Evolutionary conservation across 1,139 yeast genomes (phyloP), one percentile per base, ranked within the genome.

Genomic region (Tardiomyces blankii): DNA sequence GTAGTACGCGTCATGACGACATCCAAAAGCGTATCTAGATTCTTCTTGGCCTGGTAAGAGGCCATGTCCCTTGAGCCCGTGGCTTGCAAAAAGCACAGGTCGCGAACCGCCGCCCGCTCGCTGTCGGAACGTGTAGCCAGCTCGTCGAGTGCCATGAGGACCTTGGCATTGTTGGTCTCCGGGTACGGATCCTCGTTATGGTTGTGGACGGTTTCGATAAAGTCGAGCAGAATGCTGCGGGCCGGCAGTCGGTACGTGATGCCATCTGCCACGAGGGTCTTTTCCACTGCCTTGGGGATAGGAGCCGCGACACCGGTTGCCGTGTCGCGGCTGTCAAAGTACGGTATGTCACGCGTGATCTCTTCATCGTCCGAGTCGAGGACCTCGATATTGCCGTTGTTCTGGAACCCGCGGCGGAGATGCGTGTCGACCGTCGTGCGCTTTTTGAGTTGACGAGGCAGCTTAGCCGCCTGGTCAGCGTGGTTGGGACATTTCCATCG

Each of bases 401-500:
- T 80, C 32, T 75, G 70, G 53, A 80, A 72, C 27, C 88, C 81
- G 46, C 85, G 73, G 13, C 75, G 67, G 51, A 80, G 69, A 39
- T 73, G 65, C 39, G 83, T 75, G 54, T 80, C 82, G 39, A 78
- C 63, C 16, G 76, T 65, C 25, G 69, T 62, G 46, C 84, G 71
- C 54, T 74, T 74, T 51, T 75, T 71, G 54, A 84, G 72, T 48
- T 77, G 73, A 28, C 88, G 55, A 12, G 61, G 62, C 25, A 57
- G 49, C 49, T 48, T 55, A 63, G 77, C 57, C 8, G 81, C 66
- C 43, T 74, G 72, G 42, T 78, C 86, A 13, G 79, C 76, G 64
- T 91, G 98, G 55, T 85, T 80, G 0, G 97, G 98, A 61, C 98
- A 91, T 64, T 79, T 80, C 98, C 98, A 91, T 59, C 85, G 85